Conservation (phyloP, 441 rosid genomes). For the Sinapis alba region DNA sequence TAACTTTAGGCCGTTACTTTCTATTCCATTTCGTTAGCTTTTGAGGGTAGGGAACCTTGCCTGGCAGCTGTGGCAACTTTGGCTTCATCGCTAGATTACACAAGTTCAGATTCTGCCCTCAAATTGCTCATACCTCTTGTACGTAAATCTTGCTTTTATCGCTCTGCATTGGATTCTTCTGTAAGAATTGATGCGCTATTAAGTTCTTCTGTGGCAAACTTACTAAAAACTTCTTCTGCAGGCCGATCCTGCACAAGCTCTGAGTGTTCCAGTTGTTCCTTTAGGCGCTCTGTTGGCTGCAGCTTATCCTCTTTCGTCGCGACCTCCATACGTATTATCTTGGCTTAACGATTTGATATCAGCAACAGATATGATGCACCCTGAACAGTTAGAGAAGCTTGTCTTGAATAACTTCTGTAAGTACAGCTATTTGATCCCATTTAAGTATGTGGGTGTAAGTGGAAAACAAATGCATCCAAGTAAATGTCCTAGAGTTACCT, state of each 20-base stretch:
- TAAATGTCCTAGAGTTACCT: neutral
- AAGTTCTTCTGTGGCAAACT: slow-evolving; percentile 20
- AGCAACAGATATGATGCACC: slow-evolving; percentile 97
- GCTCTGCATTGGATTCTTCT: neutral
- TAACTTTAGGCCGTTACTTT: neutral
- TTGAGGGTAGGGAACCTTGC: slow-evolving; percentile 66
- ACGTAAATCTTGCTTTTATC: slow-evolving; percentile 36
- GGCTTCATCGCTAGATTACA: slow-evolving; percentile 94
- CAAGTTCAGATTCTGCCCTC: slow-evolving; percentile 79
- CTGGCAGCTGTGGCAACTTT: slow-evolving; percentile 81
- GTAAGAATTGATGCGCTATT: neutral
- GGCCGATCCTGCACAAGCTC: slow-evolving; percentile 98
- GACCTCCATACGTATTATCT: slow-evolving; percentile 79
- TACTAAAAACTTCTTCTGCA: slow-evolving; percentile 43
- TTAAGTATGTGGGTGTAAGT: neutral
- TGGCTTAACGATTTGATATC: slow-evolving; percentile 90
- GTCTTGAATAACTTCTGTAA: slow-evolving; percentile 93
- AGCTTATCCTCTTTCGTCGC: slow-evolving; percentile 84
- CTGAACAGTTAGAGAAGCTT: slow-evolving; percentile 87
- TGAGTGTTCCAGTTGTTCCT: slow-evolving; percentile 93
- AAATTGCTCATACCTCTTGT: slow-evolving; percentile 92
- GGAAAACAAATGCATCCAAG: neutral
- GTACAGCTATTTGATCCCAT: slow-evolving; percentile 35
- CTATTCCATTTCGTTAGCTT: slow-evolving; percentile 51
- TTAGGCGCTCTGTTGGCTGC: slow-evolving; percentile 83